These are phyloP conservation scores for Nemania diffusa DNA, from an alignment of 2,329 filamentous ascomycete genomes.

Conservation along the genomic window DNA sequence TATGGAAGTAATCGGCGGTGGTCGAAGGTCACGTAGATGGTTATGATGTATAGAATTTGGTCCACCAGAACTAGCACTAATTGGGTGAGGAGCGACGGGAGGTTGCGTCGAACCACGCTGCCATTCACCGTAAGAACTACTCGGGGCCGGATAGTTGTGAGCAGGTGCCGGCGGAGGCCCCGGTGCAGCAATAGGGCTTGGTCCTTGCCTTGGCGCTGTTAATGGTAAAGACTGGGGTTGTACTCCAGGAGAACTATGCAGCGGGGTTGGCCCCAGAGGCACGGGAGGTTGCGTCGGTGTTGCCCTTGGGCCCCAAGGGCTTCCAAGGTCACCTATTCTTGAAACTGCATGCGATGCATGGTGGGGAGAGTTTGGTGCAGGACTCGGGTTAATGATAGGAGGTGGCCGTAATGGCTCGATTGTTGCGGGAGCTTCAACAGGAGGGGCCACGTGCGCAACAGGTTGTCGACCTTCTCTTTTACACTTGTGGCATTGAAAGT, in stretches of 20 bases:
- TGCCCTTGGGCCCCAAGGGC: slow-evolving; percentile 41
- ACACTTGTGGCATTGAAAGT: slow-evolving; percentile 82
- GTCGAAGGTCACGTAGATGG: slow-evolving; percentile 59
- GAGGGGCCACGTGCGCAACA: slow-evolving; percentile 47
- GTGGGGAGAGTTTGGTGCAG: slow-evolving; percentile 43
- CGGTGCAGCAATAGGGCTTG: slow-evolving; percentile 51
- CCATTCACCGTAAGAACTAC: slow-evolving; percentile 59
- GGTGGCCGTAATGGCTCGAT: slow-evolving; percentile 44
- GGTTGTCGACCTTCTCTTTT: slow-evolving; percentile 64
- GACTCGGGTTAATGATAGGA: slow-evolving; percentile 41
- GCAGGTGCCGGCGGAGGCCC: slow-evolving; percentile 51
- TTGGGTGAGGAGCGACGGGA: slow-evolving; percentile 58
- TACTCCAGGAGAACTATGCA: slow-evolving; percentile 43
- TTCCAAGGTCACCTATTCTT: slow-evolving; percentile 40
- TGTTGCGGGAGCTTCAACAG: slow-evolving; percentile 46
- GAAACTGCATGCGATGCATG: slow-evolving; percentile 40
- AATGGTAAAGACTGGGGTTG: slow-evolving; percentile 44
- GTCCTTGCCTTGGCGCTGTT: slow-evolving; percentile 43
- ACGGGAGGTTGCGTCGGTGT: slow-evolving; percentile 38
- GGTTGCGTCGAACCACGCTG: slow-evolving; percentile 62
- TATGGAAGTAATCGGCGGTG: slow-evolving; percentile 58
- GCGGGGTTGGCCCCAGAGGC: slow-evolving; percentile 34
- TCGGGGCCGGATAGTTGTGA: slow-evolving; percentile 54
- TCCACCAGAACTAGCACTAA: slow-evolving; percentile 59
- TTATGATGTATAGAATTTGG: slow-evolving; percentile 46